These are phyloP conservation scores for Populus deltoides DNA, from an alignment of 345 rosid genomes.

Conservation along the genomic window DNA sequence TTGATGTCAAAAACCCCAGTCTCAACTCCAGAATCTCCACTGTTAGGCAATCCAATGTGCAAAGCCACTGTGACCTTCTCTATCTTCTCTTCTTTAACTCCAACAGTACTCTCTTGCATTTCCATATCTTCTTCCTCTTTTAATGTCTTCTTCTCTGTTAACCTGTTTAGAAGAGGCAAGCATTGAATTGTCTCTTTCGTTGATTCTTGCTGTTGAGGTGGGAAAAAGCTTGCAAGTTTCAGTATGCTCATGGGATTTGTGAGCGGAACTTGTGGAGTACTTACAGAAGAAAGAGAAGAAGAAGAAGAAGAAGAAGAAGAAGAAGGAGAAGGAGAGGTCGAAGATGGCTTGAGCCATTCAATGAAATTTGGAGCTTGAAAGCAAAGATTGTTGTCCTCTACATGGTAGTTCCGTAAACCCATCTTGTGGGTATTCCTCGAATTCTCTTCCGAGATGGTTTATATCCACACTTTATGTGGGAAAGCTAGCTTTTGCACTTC, in stretches of 20 bases:
- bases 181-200: conserved; percentile 35
- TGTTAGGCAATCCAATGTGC: conserved; percentile 67
- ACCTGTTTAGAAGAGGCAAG: conserved; percentile 57
- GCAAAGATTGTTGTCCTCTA: conserved; percentile 28
- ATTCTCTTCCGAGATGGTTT: conserved; percentile 23
- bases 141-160: conserved; percentile 34
- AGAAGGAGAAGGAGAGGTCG: conserved; percentile 20
- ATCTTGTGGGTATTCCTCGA: conserved; percentile 25
- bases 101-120: conserved; percentile 10
- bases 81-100: conserved; percentile 32
- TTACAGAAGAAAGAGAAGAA: conserved; percentile 21
- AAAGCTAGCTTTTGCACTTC: conserved; percentile 13
- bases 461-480: conserved; percentile 46
- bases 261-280: conserved; percentile 31
- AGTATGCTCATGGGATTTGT: conserved; percentile 27
- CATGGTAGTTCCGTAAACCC: conserved; percentile 53
- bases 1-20: conserved; percentile 12
- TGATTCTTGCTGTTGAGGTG: conserved; percentile 4
- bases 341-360: conserved; percentile 79
- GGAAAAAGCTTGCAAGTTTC: conserved; percentile 16
- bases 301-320: conserved; percentile 33
- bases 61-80: conserved; percentile 51
- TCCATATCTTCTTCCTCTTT: conserved; percentile 38
- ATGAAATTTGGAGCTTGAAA: conserved; percentile 56
- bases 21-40: conserved; percentile 8